Evolutionary conservation across 352 stramenopile species (phyloP).

Genomic region (Salisapilia sapeloensis): DNA sequence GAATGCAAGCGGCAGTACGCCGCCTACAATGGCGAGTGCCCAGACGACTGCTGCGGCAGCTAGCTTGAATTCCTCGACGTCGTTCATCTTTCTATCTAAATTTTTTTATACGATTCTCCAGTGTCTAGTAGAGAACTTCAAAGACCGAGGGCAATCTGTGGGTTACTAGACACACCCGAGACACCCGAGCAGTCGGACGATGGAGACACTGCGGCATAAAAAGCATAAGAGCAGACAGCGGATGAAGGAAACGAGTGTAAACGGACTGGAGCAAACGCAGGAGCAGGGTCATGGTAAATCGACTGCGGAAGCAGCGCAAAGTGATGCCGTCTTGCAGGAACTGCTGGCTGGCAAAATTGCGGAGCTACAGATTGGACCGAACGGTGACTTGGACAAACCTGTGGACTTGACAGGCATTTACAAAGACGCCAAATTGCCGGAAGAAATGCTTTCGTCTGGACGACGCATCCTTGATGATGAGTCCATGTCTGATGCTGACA

Average conservation of each 20-base stretch:
- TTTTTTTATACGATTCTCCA: too few species aligned
- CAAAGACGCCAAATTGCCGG: constrained; percentile 28
- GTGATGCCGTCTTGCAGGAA: constrained; percentile 57
- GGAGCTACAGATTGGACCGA: constrained; percentile 65
- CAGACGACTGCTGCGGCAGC: constrained; percentile 36
- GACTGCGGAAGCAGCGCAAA: too few species aligned
- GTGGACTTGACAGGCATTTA: constrained; percentile 58
- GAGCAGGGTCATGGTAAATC: too few species aligned
- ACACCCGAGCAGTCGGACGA: too few species aligned
- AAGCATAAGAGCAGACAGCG: too few species aligned
- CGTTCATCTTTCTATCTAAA: too few species aligned
- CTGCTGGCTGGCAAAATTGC: constrained; percentile 72
- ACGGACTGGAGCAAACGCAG: too few species aligned
- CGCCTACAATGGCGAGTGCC: constrained; percentile 27
- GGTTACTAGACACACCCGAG: too few species aligned
- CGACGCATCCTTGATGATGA: constrained; percentile 18
- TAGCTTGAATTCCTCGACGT: constrained; percentile 48
- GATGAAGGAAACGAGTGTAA: too few species aligned
- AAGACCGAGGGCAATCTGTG: too few species aligned
- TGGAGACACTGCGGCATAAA: too few species aligned
- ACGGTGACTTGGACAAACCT: constrained; percentile 55
- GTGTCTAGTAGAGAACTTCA: too few species aligned
- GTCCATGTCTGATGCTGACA: constrained; percentile 19
- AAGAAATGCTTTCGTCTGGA: constrained; percentile 13
- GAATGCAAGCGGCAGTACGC: constrained; percentile 27